Evolutionary conservation across 768 basidiomycete genomes (phyloP), one percentile per base, ranked within the genome.

Genomic region (Gymnopilus dilepis): DNA sequence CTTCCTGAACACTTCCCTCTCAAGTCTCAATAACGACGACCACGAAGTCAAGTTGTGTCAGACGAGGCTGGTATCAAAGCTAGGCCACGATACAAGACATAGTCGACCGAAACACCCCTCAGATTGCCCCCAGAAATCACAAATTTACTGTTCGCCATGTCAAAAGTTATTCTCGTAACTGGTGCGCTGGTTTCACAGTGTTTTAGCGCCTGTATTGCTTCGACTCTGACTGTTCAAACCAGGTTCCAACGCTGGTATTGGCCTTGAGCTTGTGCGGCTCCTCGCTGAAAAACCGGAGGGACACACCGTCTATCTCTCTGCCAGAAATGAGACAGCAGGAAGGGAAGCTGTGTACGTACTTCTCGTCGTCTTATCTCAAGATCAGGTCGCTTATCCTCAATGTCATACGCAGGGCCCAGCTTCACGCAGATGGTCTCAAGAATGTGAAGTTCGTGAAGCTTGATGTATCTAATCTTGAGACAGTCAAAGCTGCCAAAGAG

Each of bases 191-290:
- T n/a, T 3, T 17, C 33, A 22, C 28, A n/a, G n/a, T n/a, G n/a
- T n/a, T n/a, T n/a, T 28, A 26, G 19, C 22, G 21, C 6, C 7
- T 22, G 13, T 22, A 24, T 31, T 8, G 33, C 42, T 24, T 26
- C 13, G 12, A 37, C 45, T 28, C 30, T 31, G 42, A 42, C 31
- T 24, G 33, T 50, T n/a, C 26, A 28, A 34, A 40, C 11, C n/a
- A 80, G 79, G 80, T 51, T 73, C 77, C 31, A 82, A 81, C 65
- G 65, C 79, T 53, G 81, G 81, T 2, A 82, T 84, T 24, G 80
- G 81, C 38, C 78, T 77, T 59, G 80, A 82, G 56, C 73, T 82
- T 26, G 78, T 80, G 12, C 75, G 74, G 28, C 69, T 80, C 15
- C 70, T 83, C 6, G 80, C 81, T 1, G 67, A 77, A 65, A 77